These are phyloP conservation scores for Nakaseomyces kungkrabaensis DNA, from an alignment of 1,139 yeast genomes.

Conservation along the genomic window DNA sequence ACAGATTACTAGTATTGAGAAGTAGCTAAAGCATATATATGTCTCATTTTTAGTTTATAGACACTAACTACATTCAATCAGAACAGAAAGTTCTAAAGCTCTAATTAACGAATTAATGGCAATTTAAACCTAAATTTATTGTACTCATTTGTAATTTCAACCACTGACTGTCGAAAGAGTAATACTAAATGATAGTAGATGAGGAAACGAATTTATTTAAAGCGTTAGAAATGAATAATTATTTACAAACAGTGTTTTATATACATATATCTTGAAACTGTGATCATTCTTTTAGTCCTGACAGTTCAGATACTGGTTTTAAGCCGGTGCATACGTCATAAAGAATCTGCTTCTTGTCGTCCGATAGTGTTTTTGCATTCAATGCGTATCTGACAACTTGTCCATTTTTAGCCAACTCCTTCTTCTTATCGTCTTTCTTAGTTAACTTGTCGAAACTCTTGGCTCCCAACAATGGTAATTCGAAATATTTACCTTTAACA, in stretches of 20 bases:
- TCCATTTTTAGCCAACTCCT: slow-evolving; percentile 15
- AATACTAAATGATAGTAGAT: not conserved
- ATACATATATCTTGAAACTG: not conserved
- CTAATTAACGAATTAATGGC: no score
- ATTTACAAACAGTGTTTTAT: not conserved
- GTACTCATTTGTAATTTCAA: no score
- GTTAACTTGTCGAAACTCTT: slow-evolving; percentile 13
- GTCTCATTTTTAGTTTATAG: no score
- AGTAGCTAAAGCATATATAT: no score
- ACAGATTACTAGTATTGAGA: slow-evolving; percentile 1
- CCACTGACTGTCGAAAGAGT: not conserved
- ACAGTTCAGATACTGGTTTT: slow-evolving; percentile 18
- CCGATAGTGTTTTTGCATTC: slow-evolving; percentile 12
- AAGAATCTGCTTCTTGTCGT: slow-evolving; percentile 13
- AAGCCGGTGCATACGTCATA: slow-evolving; percentile 27
- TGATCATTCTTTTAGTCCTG: slow-evolving; percentile 9
- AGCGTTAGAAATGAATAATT: not conserved
- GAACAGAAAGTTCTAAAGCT: no score
- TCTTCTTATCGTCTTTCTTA: slow-evolving; percentile 13
- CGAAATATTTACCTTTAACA: slow-evolving; percentile 18
- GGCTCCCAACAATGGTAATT: slow-evolving; percentile 7
- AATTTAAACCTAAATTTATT: no score
- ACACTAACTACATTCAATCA: no score
- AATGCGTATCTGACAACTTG: slow-evolving; percentile 19
- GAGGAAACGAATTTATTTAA: no score